Conservation (phyloP, 139 green algal genomes). For the Chlorella sp. region DNA sequence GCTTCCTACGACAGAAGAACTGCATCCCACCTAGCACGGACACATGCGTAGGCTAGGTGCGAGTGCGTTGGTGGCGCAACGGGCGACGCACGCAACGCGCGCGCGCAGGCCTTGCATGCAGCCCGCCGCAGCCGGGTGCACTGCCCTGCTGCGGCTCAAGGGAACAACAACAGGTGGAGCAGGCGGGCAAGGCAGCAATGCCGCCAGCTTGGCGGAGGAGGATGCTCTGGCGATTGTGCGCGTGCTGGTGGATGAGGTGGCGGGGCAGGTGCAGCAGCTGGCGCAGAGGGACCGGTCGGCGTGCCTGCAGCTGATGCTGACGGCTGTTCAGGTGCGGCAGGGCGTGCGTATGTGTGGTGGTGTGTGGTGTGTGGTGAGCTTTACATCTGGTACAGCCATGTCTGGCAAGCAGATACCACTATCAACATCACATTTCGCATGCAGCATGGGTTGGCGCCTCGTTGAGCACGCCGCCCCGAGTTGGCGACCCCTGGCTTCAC, state of each 20-base stretch:
- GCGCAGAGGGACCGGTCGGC: not conserved
- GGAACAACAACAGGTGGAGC: not conserved
- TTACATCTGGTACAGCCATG: too few species aligned
- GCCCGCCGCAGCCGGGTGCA: slow-evolving; percentile 6
- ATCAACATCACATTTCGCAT: too few species aligned
- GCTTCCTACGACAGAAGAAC: not conserved
- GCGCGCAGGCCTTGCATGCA: slow-evolving; percentile 9
- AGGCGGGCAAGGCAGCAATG: not conserved
- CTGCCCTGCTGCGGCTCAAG: slow-evolving; percentile 4
- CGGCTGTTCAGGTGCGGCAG: not conserved
- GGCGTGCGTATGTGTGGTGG: too few species aligned
- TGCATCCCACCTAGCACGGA: not conserved
- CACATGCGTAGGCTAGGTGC: not conserved
- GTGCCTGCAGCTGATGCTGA: slow-evolving; percentile 11
- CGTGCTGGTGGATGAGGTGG: not conserved
- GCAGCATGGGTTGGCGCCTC: too few species aligned
- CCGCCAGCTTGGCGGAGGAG: not conserved
- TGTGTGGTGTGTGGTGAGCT: too few species aligned
- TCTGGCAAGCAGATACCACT: too few species aligned
- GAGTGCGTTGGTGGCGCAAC: not conserved
- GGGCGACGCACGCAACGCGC: not conserved
- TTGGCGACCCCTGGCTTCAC: too few species aligned
- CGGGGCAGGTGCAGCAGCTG: slow-evolving; percentile 9
- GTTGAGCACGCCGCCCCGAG: too few species aligned
- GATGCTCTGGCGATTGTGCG: slow-evolving; percentile 1